Conservation (phyloP, 1,284 basidiomycete species). For the Lentinus polychrous region DNA sequence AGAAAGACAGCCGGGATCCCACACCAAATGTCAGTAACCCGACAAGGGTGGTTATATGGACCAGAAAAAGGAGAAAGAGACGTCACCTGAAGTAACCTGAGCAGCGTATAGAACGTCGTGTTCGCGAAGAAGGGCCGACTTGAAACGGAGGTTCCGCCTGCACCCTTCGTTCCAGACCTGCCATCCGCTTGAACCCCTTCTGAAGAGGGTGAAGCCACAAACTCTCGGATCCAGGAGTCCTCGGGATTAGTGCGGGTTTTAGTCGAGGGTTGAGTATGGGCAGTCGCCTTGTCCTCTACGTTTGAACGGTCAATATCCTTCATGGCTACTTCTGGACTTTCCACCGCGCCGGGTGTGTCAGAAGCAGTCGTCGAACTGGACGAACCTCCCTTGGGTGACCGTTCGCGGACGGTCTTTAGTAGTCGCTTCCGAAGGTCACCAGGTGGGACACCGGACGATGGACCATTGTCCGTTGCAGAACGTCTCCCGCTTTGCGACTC, state of each 20-base stretch:
- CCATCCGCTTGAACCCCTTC: conserved; percentile 27
- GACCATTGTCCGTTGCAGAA: conserved; percentile 36
- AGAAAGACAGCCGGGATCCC: conserved; percentile 2
- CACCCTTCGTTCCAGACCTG: conserved; percentile 15
- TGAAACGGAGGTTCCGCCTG: conserved; percentile 28
- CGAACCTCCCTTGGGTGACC: conserved; percentile 21
- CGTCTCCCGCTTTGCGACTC: conserved; percentile 32
- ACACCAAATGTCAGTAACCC: conserved; percentile 8
- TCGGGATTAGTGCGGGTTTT: conserved; percentile 25
- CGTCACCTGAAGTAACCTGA: conserved; percentile 83
- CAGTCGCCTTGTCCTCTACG: too few species aligned
- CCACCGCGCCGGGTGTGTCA: conserved; percentile 17
- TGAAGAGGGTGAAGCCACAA: not conserved
- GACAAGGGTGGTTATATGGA: not conserved
- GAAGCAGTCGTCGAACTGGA: conserved; percentile 18
- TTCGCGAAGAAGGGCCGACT: conserved; percentile 81
- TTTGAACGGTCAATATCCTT: not conserved
- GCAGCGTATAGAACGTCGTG: conserved; percentile 86
- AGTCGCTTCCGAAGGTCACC: conserved; percentile 76
- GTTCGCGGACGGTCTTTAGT: conserved; percentile 63
- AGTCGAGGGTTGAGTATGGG: not conserved
- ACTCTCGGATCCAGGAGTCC: conserved; percentile 51
- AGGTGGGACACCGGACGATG: conserved; percentile 45
- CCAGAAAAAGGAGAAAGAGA: conserved; percentile 7
- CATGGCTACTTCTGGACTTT: conserved; percentile 9